Conservation (phyloP, 2,329 filamentous ascomycete genomes). For the Helotiales sp. region DNA sequence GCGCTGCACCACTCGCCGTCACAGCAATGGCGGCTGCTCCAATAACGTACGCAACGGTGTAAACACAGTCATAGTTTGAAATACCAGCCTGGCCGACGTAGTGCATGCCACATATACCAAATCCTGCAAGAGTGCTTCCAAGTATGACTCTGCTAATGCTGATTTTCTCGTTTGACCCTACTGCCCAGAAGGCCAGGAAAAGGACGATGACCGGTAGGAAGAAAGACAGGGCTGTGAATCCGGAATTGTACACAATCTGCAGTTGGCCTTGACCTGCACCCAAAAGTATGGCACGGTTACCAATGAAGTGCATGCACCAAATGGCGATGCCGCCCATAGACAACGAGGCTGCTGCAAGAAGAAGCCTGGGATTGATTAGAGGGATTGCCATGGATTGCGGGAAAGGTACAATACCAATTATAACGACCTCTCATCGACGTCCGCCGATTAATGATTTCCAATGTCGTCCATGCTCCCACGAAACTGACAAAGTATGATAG, state of each 20-base stretch:
- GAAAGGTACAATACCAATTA: conserved; percentile 57
- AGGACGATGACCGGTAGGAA: conserved; percentile 78
- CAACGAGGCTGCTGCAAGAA: conserved; percentile 63
- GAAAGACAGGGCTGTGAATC: conserved; percentile 75
- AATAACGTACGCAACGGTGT: conserved; percentile 56
- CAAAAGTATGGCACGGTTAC: conserved; percentile 76
- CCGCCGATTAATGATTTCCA: conserved; percentile 78
- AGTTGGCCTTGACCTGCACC: conserved; percentile 59
- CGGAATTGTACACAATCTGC: conserved; percentile 72
- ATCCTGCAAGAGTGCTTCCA: conserved; percentile 70
- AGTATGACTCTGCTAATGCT: conserved; percentile 58
- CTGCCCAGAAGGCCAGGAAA: conserved; percentile 68
- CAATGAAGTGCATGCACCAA: conserved; percentile 82
- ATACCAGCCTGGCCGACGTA: conserved; percentile 86
- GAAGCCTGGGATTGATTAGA: conserved; percentile 46
- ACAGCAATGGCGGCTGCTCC: conserved; percentile 73
- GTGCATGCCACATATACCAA: conserved; percentile 82
- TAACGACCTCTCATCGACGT: conserved; percentile 67
- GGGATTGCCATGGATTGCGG: background rate
- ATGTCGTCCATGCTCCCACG: conserved; percentile 73
- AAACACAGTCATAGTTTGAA: conserved; percentile 69
- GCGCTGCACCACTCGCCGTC: conserved; percentile 66
- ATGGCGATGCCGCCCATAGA: conserved; percentile 75
- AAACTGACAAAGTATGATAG: conserved; percentile 71
- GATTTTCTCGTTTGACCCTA: conserved; percentile 59